phyloP scores from a whole-genome alignment of 2,329 filamentous ascomycete genomes.

The Phyllosticta capitalensis region DNA sequence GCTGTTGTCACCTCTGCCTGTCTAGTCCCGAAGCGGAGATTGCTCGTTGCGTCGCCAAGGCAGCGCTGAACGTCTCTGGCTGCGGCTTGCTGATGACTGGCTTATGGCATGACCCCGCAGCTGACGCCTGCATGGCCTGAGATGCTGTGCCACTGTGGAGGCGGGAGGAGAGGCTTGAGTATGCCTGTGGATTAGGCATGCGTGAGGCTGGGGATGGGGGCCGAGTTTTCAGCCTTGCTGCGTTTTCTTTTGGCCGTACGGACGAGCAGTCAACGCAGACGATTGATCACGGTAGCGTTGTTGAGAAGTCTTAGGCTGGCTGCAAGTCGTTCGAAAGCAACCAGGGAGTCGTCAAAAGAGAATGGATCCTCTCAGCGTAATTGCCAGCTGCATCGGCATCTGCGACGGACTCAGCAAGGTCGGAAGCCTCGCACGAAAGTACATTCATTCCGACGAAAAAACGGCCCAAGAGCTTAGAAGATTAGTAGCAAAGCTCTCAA shows the following conservation, averaged over 20 bases:
- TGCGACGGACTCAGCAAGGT: not conserved
- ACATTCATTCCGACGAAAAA: not conserved
- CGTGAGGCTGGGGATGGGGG: not conserved
- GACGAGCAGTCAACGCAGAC: not conserved
- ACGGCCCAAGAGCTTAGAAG: not conserved
- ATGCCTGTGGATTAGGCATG: not conserved
- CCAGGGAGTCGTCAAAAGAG: not conserved
- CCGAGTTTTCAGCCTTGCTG: not conserved
- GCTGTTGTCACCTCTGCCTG: not conserved
- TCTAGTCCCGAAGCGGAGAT: not conserved
- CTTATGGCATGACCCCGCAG: not conserved
- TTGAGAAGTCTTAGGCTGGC: too few relatives aligned
- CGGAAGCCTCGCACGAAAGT: not conserved
- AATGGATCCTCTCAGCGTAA: not conserved
- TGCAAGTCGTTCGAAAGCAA: too few relatives aligned
- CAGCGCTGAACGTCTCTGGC: not conserved
- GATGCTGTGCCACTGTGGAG: not conserved
- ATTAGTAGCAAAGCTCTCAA: not conserved
- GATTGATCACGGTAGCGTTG: too few relatives aligned
- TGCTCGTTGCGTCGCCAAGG: not conserved
- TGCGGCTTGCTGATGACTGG: not conserved
- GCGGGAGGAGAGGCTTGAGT: not conserved
- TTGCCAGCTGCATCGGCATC: not conserved
- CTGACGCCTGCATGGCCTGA: not conserved
- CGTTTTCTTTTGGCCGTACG: too few relatives aligned